These are phyloP conservation scores for Bipolaris sorokiniana DNA, from an alignment of 2,329 filamentous ascomycete species.

Conservation along the genomic window DNA sequence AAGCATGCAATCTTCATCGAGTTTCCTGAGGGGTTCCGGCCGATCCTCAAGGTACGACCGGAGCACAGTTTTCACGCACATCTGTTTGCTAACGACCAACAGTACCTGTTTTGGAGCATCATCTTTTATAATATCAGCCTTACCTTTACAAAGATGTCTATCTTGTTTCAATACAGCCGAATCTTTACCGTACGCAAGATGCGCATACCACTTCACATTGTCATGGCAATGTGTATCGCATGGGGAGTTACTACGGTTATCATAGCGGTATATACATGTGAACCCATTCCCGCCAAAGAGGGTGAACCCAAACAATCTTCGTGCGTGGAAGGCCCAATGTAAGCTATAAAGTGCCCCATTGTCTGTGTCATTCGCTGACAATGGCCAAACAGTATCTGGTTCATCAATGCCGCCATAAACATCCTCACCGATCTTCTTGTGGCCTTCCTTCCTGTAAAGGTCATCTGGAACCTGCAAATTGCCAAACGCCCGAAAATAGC, in stretches of 20 bases:
- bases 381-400: conserved; percentile 23
- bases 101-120: conserved; percentile 39
- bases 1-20: conserved; percentile 32
- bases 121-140: conserved; percentile 32
- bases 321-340: conserved; percentile 26
- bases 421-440: conserved; percentile 36
- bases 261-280: conserved; percentile 27
- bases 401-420: conserved; percentile 30
- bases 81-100: conserved; percentile 7
- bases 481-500: conserved; percentile 29
- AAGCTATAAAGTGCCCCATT: conserved; percentile 3
- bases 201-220: conserved; percentile 31
- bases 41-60: conserved; percentile 24
- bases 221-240: conserved; percentile 26
- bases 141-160: conserved; percentile 36
- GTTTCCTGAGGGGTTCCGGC: conserved; percentile 14
- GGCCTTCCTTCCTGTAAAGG: conserved; percentile 30
- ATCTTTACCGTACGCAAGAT: conserved; percentile 34
- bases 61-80: too few relatives aligned
- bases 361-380: not conserved
- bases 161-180: conserved; percentile 36
- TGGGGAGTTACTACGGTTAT: conserved; percentile 23
- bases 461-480: conserved; percentile 35
- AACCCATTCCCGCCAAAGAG: conserved; percentile 34
- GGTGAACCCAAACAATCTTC: conserved; percentile 20